Evolutionary conservation across 1,284 basidiomycete species (phyloP).

Genomic region (Neonothopanus nambi): DNA sequence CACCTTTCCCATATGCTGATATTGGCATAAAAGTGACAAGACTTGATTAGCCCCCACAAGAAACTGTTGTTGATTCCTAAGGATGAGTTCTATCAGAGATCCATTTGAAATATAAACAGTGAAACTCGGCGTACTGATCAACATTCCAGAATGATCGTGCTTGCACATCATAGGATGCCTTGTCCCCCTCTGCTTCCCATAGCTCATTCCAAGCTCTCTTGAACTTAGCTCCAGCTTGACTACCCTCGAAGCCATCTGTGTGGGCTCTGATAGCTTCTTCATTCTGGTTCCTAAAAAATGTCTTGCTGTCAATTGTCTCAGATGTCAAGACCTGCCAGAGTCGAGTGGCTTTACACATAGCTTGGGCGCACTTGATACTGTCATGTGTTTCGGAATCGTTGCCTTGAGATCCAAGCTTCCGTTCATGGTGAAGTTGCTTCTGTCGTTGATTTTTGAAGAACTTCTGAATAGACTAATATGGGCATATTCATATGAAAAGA

Average conservation of each 20-base stretch:
- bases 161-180: not conserved
- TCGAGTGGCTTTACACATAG: not conserved
- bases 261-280: not conserved
- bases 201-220: not conserved
- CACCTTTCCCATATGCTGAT: not conserved
- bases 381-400: not conserved
- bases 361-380: not conserved
- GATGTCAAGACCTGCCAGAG: too few relatives aligned
- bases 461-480: too few relatives aligned
- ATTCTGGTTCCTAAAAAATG: not conserved
- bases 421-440: not conserved
- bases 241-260: not conserved
- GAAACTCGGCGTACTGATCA: not conserved
- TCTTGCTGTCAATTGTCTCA: conserved; percentile 1
- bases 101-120: not conserved
- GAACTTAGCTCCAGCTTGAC: not conserved
- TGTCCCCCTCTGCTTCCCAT: too few relatives aligned
- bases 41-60: not conserved
- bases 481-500: too few relatives aligned
- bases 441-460: too few relatives aligned
- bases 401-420: not conserved
- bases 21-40: not conserved
- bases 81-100: not conserved
- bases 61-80: conserved; percentile 3
- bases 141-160: conserved; percentile 2